These are phyloP conservation scores for thale cress (Arabidopsis thaliana) DNA, from an alignment of 345 rosid species.

Conservation along the genomic window TAIR10.1 NC_003076.8:6510501-6511000, in stretches of 20 bases:
- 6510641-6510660: conserved; percentile 14
- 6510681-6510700: conserved; percentile 17
- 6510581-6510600: background rate
- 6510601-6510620: background rate
- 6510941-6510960: conserved; percentile 9
- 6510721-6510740: conserved; percentile 40
- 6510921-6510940: conserved; percentile 6
- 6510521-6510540: background rate
- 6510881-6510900: background rate
- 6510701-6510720: conserved; percentile 17
- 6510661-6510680: background rate
- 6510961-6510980: conserved; percentile 25
- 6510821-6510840: conserved; percentile 99
- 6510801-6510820: conserved; percentile 96
- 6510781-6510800: conserved; percentile 84
- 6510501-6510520: background rate
- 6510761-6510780: conserved; percentile 99
- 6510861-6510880: conserved; percentile 7
- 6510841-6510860: conserved; percentile 79
- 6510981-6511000: conserved; percentile 27
- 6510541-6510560: background rate
- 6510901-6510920: conserved; percentile 1
- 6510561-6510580: background rate
- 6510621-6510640: background rate
- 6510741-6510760: conserved; percentile 99